Evolutionary conservation across 1,139 yeast genomes (phyloP).

Genomic region (Sugiyamaella xylanicola): DNA sequence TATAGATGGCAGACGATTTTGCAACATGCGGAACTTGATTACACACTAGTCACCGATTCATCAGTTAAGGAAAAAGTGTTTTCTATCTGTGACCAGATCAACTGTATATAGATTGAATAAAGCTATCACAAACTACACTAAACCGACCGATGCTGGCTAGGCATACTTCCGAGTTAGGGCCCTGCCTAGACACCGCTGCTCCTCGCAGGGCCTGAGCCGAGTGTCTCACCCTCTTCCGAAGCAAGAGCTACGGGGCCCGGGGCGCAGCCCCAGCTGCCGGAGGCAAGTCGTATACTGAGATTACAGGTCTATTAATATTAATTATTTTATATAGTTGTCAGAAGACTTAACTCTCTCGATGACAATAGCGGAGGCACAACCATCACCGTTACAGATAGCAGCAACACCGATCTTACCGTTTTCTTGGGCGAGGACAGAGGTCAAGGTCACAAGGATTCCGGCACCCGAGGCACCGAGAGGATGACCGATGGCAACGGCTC

Average conservation of each 20-base stretch:
- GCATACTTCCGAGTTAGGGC: too few relatives aligned
- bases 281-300: too few relatives aligned
- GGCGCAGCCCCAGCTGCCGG: not conserved
- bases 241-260: not conserved
- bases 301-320: not conserved
- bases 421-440: constrained; percentile 70
- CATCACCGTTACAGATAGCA: constrained; percentile 98
- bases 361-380: constrained; percentile 90
- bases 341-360: constrained; percentile 49
- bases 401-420: constrained; percentile 88
- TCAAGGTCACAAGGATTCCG: constrained; percentile 82
- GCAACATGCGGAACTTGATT: too few relatives aligned
- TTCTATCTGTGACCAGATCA: too few relatives aligned
- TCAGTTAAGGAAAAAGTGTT: too few relatives aligned
- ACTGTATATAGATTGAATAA: too few relatives aligned
- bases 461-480: constrained; percentile 99
- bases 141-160: too few relatives aligned
- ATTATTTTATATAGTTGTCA: not conserved
- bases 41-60: too few relatives aligned
- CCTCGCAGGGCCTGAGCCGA: too few relatives aligned
- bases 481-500: constrained; percentile 97
- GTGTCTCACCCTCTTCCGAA: not conserved
- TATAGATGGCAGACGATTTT: too few relatives aligned
- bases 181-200: too few relatives aligned
- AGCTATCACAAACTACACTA: too few relatives aligned